Base-by-base conservation (phyloP, 1,284 basidiomycete species). In the Trametes pubescens region DNA sequence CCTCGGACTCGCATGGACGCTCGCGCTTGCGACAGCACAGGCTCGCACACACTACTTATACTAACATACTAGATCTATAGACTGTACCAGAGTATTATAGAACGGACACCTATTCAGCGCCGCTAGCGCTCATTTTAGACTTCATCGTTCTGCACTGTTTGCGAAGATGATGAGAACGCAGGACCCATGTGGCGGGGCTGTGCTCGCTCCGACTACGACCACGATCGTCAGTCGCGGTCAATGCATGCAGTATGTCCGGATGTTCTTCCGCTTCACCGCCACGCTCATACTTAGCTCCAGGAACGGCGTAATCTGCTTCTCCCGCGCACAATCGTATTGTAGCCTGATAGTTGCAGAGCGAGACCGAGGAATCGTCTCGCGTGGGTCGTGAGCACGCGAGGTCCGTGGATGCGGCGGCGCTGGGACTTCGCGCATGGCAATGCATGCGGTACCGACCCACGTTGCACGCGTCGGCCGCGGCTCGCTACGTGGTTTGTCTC, bases 71-170 rank as follows among this genome's bases (percentile, higher is more conserved):
- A 43, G 14, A 43, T 16, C 18, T 18, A 51, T 52, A 52, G 51
- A 52, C 51, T 52, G 51, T 52, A 52, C 51, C 24, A 22, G 51
- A 52, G 18, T 52, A 40, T 26, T 11, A 4, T 52, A 38, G n/a
- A 40, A 51, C 49, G 49, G 49, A 51, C 49, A 34, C 16, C 49
- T 51, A 32, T 49, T 22, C 16, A 18, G 44, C 4, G 44, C 44
- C 44, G 21, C 10, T 32, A 8, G 49, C 49, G 34, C 49, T 35
- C 26, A 6, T 35, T 21, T 35, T n/a, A 32, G 8, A 35, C 32
- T 4, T 1, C 32, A 5, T 44, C 43, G 16, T 11, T 4, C 44
- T 24, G 22, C 44, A 21, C 21, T n/a, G 44, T 21, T 10, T n/a
- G 48, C 48, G 29, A 10, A 49, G 48, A 16, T 49, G 48, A 18